Evolutionary conservation across 495 filamentous ascomycete species (phyloP).

Genomic region (Penicillium canariense): DNA sequence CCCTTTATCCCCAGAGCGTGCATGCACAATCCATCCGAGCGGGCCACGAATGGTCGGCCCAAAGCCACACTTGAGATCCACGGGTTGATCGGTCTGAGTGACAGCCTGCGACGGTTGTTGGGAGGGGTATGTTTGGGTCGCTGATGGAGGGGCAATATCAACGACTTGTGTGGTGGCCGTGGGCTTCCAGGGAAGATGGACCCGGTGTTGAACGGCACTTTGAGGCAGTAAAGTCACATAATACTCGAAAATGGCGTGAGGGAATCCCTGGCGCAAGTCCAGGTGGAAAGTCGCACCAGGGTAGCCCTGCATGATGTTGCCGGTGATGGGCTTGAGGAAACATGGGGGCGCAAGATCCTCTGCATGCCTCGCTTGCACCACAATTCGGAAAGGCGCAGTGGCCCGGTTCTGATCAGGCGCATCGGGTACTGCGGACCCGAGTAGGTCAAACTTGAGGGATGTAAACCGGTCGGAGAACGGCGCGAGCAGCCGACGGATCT

Average conservation of each 20-base stretch:
- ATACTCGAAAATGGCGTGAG: slow-evolving; percentile 40
- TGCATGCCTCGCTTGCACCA: slow-evolving; percentile 36
- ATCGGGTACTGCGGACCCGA: slow-evolving; percentile 31
- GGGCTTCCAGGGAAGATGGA: slow-evolving; percentile 40
- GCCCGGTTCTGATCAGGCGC: slow-evolving; percentile 34
- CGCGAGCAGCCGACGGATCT: slow-evolving; percentile 26
- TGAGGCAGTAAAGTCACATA: slow-evolving; percentile 45
- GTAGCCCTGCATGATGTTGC: slow-evolving; percentile 45
- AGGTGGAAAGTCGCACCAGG: slow-evolving; percentile 43
- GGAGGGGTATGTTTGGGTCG: slow-evolving; percentile 30
- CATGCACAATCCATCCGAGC: slow-evolving; percentile 47
- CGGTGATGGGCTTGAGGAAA: slow-evolving; percentile 38
- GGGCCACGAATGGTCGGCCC: slow-evolving; percentile 42
- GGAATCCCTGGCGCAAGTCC: slow-evolving; percentile 39
- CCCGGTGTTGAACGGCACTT: slow-evolving; percentile 34
- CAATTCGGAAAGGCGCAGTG: slow-evolving; percentile 39
- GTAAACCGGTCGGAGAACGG: slow-evolving; percentile 26
- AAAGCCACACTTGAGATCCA: slow-evolving; percentile 27
- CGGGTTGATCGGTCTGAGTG: slow-evolving; percentile 12
- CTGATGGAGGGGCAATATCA: slow-evolving; percentile 34
- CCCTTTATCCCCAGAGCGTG: slow-evolving; percentile 53
- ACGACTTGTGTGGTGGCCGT: slow-evolving; percentile 20
- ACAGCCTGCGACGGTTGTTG: slow-evolving; percentile 31
- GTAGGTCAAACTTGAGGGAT: slow-evolving; percentile 32
- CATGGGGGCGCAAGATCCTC: slow-evolving; percentile 33